Evolutionary conservation across 805 yeast species (phyloP), one percentile per base, ranked within the genome.

Genomic region (Saturnispora dispora): DNA sequence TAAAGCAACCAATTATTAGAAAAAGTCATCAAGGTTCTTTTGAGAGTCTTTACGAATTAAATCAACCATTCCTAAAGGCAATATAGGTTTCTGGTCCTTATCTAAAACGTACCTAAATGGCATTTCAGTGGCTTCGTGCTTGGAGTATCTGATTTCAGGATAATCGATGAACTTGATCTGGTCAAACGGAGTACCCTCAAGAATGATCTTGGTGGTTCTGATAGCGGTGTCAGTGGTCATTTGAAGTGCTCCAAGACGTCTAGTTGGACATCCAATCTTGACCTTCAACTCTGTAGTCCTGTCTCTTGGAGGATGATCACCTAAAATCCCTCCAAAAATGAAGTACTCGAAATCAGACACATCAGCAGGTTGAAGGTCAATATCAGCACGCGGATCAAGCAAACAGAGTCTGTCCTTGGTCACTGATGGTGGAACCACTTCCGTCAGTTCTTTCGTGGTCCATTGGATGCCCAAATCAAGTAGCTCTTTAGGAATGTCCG

Each of bases 181-280:
- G 55, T 85, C 86, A 59, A 91, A 85, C 23, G 66, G 63, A 1
- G 60, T 71, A 42, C 77, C 76, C 53, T 82, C 80, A n/a, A 88
- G 71, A 28, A 91, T 90, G 44, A 77, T 63, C 60, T 88, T 89
- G 1, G 97, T 88, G 18, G 95, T 88, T 67, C 99, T 79, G 33
- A 93, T 84, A 0, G 98, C 98, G 1, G 99, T 91, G 64, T 91
- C 99, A 0, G 99, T 91, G 17, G 98, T 88, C 98, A 91, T 93
- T 65, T 91, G 99, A 57, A 85, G 77, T 48, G 73, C 77, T 2
- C 96, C 98, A 49, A 91, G 73, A 64, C 96, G 77, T 70, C 93
- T 82, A 8, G 97, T 96, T 1, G 78, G 81, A 62, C 89, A 83
- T 0, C 96, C 96, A 58, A 89, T 83, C 60, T 85, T 84, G 40